A percentile compares a stretch with the other conserved stretches of the same genome.
Conservation (phyloP, 768 basidiomycete species). For the Tricholoma matsutake region DNA sequence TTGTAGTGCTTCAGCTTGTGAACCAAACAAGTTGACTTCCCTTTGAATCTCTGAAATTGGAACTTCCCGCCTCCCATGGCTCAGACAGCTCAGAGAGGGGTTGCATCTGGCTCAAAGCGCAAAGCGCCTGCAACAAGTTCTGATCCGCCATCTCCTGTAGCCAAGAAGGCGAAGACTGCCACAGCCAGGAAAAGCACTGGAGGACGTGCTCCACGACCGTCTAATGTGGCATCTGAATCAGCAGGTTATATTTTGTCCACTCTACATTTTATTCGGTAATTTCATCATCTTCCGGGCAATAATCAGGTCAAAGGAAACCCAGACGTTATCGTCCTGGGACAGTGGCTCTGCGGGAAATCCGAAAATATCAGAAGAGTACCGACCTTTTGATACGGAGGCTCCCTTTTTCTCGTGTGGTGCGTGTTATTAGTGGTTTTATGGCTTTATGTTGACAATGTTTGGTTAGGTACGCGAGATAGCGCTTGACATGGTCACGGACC, state of each 20-base stretch:
- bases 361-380: conserved; percentile 92
- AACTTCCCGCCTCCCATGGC: conserved; percentile 46
- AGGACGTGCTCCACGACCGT: conserved; percentile 49
- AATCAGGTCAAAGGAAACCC: conserved; percentile 38
- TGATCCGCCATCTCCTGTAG: conserved; percentile 44
- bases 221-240: conserved; percentile 14
- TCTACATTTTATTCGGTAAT: not conserved
- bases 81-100: conserved; percentile 60
- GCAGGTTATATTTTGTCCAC: conserved; percentile 5
- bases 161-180: conserved; percentile 47
- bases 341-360: conserved; percentile 85
- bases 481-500: conserved; percentile 80
- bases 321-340: conserved; percentile 86
- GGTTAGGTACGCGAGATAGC: conserved; percentile 92
- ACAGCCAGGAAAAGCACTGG: conserved; percentile 89
- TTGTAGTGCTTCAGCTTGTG: conserved; percentile 6
- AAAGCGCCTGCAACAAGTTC: conserved; percentile 42
- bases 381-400: conserved; percentile 84
- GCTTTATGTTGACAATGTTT: not conserved
- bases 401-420: conserved; percentile 88
- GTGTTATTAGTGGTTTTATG: conserved; percentile 26
- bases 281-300: not conserved
- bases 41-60: not conserved
- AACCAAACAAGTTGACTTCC: conserved; percentile 28
- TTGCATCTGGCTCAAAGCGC: conserved; percentile 42